Percentiles rank a stretch among this genome's conserved stretches.
These are phyloP conservation scores for Talaromyces islandicus DNA, from an alignment of 2,329 filamentous ascomycete genomes.

Conservation along the genomic window DNA sequence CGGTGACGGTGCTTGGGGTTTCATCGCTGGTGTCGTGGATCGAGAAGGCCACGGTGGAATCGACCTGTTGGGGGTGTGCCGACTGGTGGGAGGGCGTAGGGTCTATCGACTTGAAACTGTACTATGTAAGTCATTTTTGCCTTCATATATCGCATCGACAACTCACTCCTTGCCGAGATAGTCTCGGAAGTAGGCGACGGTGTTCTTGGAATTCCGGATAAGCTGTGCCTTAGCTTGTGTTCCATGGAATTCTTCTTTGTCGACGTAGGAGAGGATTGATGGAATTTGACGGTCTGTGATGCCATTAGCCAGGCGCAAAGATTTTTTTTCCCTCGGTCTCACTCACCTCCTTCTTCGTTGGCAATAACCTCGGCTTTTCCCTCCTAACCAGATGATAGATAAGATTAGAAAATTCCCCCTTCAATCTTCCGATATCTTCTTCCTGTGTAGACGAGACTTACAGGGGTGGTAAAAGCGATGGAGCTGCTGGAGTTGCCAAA, in stretches of 20 bases:
- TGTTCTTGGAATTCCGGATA: conserved; percentile 87
- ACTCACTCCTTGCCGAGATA: conserved; percentile 84
- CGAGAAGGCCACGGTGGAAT: conserved; percentile 69
- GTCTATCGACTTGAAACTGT: conserved; percentile 86
- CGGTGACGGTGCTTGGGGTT: conserved; percentile 62
- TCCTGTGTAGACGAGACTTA: conserved; percentile 27
- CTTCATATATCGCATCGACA: not conserved
- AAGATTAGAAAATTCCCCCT: not conserved
- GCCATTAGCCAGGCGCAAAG: not conserved
- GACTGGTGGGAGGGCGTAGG: conserved; percentile 91
- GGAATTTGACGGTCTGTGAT: conserved; percentile 87
- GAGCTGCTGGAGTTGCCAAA: conserved; percentile 99
- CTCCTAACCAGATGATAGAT: conserved; percentile 46
- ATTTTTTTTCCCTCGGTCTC: not conserved
- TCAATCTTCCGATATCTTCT: too few species aligned
- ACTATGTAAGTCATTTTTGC: conserved; percentile 11
- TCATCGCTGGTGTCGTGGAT: conserved; percentile 69
- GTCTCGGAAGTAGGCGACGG: conserved; percentile 91
- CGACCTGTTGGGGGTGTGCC: conserved; percentile 74
- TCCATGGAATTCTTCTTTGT: conserved; percentile 94
- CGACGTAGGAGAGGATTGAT: conserved; percentile 86
- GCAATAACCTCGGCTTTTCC: conserved; percentile 97
- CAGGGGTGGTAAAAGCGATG: conserved; percentile 75
- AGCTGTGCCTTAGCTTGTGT: conserved; percentile 92
- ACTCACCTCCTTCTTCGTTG: conserved; percentile 91